A percentile compares a stretch with the other conserved stretches of the same genome.
These are phyloP conservation scores for Phialocephala subalpina DNA, from an alignment of 2,329 filamentous ascomycete species.

Conservation along the genomic window DNA sequence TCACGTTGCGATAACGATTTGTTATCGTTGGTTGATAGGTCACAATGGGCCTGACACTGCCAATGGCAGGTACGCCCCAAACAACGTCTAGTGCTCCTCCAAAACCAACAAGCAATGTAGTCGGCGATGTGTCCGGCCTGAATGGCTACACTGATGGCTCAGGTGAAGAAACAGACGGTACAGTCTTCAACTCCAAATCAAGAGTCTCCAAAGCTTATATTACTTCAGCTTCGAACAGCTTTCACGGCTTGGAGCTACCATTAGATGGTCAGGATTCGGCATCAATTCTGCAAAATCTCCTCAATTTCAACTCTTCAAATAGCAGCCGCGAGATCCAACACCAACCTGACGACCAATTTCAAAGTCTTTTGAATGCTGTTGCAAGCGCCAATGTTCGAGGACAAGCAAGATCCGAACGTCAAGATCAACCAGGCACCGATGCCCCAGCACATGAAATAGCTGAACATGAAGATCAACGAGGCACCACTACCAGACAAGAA, in stretches of 20 bases:
- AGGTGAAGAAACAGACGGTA: neutral
- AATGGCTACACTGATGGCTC: neutral
- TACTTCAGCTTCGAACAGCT: neutral
- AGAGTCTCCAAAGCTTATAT: neutral
- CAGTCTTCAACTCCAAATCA: neutral
- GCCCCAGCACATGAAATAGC: conserved; percentile 8
- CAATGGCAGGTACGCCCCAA: no score
- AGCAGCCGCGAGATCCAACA: neutral
- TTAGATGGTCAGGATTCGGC: neutral
- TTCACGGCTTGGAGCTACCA: neutral
- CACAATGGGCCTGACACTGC: no score
- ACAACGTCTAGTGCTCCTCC: no score
- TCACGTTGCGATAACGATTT: no score
- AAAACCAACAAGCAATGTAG: neutral
- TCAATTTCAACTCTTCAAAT: neutral
- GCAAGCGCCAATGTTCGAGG: conserved; percentile 35
- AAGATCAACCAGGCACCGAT: conserved; percentile 8
- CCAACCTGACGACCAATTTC: conserved; percentile 34
- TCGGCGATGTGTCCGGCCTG: neutral
- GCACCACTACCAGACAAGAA: no score
- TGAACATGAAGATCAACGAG: no score
- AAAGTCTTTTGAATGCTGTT: conserved; percentile 39
- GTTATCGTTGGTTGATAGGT: no score
- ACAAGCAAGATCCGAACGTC: conserved; percentile 1
- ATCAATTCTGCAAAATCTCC: neutral